Conservation (phyloP, 495 filamentous ascomycete species). For the Tuber umbilicatum region DNA sequence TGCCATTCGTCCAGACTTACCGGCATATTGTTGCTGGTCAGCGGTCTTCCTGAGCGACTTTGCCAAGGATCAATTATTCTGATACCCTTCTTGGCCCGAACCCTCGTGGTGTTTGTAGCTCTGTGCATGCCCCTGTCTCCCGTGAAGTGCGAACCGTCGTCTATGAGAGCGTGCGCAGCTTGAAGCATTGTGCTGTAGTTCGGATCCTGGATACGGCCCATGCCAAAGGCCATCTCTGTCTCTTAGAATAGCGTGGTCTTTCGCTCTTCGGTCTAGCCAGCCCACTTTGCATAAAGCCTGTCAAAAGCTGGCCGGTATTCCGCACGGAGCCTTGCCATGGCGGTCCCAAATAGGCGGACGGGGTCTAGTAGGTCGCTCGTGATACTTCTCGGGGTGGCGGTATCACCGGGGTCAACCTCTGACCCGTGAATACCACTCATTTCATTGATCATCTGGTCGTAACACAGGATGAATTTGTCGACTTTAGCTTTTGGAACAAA, state of each 20-base stretch:
- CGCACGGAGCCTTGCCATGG: slow-evolving; percentile 17
- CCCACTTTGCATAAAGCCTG: slow-evolving; percentile 24
- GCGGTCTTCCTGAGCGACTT: slow-evolving; percentile 21
- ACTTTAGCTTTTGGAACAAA: slow-evolving; percentile 23
- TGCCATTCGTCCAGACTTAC: neutral
- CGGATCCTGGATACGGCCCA: neutral
- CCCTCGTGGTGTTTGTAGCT: slow-evolving; percentile 29
- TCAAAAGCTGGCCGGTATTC: slow-evolving; percentile 12
- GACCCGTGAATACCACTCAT: neutral
- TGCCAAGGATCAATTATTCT: slow-evolving; percentile 32
- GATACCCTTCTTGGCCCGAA: slow-evolving; percentile 31
- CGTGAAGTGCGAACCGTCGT: slow-evolving; percentile 29
- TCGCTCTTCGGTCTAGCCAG: slow-evolving; percentile 13
- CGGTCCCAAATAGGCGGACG: slow-evolving; percentile 20
- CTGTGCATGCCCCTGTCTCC: slow-evolving; percentile 36
- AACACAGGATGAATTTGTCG: slow-evolving; percentile 9
- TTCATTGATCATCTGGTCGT: slow-evolving; percentile 19
- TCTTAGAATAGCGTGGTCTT: slow-evolving; percentile 31
- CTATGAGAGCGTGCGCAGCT: slow-evolving; percentile 40
- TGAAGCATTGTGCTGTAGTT: slow-evolving; percentile 27
- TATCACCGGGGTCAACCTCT: neutral
- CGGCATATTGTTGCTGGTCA: neutral
- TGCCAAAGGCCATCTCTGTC: slow-evolving; percentile 30
- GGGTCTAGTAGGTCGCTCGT: slow-evolving; percentile 16
- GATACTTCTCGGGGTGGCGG: slow-evolving; percentile 12